phyloP scores from a whole-genome alignment of 179 eudicot species.

The Vitellaria paradoxa region DNA sequence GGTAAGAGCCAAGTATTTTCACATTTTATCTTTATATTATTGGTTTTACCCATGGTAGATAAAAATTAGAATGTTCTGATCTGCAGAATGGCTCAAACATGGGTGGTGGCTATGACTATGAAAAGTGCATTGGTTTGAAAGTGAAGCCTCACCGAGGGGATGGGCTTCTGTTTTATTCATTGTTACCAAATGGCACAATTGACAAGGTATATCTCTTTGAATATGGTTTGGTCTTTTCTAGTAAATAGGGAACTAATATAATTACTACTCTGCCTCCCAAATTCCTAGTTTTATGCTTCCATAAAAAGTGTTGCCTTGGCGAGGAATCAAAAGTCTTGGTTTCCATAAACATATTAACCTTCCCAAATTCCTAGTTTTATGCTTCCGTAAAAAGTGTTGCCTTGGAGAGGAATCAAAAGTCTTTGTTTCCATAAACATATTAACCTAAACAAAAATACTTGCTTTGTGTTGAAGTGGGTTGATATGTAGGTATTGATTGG shows the following conservation, averaged over 20 bases:
- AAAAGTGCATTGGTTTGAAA: conserved; percentile 62
- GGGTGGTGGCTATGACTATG: conserved; percentile 47
- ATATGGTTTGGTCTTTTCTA: background rate
- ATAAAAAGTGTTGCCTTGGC: background rate
- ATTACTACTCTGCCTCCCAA: background rate
- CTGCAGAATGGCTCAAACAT: conserved; percentile 53
- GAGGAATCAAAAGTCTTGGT: background rate
- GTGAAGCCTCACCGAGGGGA: conserved; percentile 69
- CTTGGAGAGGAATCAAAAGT: background rate
- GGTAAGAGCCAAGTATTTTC: conserved; percentile 29
- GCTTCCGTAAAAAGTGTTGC: background rate
- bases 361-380: conserved; percentile 4
- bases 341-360: too few species aligned
- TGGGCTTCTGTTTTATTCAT: conserved; percentile 66
- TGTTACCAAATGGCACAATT: conserved; percentile 64
- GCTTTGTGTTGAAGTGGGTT: background rate
- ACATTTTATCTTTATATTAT: background rate
- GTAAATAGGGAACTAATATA: background rate
- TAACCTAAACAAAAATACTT: too few species aligned
- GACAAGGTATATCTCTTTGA: conserved; percentile 38
- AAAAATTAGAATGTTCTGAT: background rate
- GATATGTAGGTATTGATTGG: background rate
- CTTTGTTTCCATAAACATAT: background rate
- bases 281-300: background rate
- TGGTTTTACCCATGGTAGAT: background rate